These are phyloP conservation scores for Colletotrichum destructivum DNA, from an alignment of 2,329 filamentous ascomycete genomes.

Conservation along the genomic window DNA sequence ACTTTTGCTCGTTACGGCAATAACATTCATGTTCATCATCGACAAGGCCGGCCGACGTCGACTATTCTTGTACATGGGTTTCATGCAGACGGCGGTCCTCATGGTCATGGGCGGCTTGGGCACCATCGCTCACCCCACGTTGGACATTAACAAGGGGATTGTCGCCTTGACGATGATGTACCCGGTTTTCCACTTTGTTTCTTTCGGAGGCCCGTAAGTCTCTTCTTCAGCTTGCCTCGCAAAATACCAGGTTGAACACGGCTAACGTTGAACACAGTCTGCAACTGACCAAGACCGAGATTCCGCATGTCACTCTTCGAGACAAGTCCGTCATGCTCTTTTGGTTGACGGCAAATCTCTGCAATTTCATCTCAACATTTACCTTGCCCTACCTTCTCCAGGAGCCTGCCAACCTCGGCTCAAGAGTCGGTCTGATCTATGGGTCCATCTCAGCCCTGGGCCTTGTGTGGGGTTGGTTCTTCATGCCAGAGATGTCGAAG, in stretches of 20 bases:
- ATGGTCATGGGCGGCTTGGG: constrained; percentile 47
- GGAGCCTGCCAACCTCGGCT: constrained; percentile 37
- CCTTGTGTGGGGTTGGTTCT: constrained; percentile 35
- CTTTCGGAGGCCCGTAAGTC: constrained; percentile 40
- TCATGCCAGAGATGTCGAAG: constrained; percentile 37
- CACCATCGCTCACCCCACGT: constrained; percentile 31
- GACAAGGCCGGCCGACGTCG: constrained; percentile 37
- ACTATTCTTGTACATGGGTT: constrained; percentile 42
- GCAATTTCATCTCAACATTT: constrained; percentile 34
- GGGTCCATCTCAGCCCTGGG: constrained; percentile 33
- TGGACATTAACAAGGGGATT: constrained; percentile 44
- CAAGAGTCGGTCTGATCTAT: constrained; percentile 36
- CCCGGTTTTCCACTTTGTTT: constrained; percentile 39
- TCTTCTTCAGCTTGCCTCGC: no score
- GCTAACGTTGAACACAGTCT: constrained; percentile 14
- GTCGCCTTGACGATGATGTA: constrained; percentile 47
- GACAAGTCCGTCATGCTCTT: constrained; percentile 43
- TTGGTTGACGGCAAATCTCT: constrained; percentile 34
- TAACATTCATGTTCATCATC: constrained; percentile 43
- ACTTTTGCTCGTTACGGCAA: constrained; percentile 40
- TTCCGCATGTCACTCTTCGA: constrained; percentile 35
- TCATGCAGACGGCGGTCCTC: constrained; percentile 45
- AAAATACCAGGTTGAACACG: background rate
- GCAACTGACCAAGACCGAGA: constrained; percentile 40
- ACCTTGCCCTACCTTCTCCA: constrained; percentile 36